Evolutionary conservation across 108 stramenopile genomes (phyloP), one percentile per base, ranked within the genome.

Genomic region (Pelagomonas calceolata): DNA sequence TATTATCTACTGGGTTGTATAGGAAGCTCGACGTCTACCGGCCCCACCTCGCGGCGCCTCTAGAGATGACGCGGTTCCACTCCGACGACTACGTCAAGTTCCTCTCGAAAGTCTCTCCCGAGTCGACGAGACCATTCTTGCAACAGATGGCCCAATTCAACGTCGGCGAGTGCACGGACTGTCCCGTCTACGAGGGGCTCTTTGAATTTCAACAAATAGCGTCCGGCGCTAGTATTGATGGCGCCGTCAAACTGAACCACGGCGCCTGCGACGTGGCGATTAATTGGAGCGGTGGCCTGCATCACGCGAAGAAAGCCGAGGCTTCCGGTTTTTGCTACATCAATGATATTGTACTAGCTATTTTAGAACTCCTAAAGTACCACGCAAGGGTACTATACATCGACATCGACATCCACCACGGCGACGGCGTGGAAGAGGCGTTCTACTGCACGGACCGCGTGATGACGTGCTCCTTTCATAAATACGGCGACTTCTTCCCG

Each of bases 341-440:
- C 73, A 98, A 99, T 73, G 97, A 99, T 79, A 97, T 97, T 76
- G 99, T 99, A 0, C 79, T 99, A 76, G 97, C 97, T 32, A 99
- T 99, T 70, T 75, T 99, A 67, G 99, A 99, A 80, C 83, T 99
- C 66, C 88, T 99, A 66, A 99, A 99, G 84, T 85, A 94, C 32
- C 96, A 99, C 82, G 92, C 95, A 0, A 83, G 99, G 17, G 99
- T 99, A 30, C 88, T 99, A 26, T 99, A 99, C 82, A 90, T 99
- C 67, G 99, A 99, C 77, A 99, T 99, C 76, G 99, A 99, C 84
- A 94, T 99, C 17, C 99, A 99, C 78, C 97, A 98, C 74, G 97
- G 97, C 30, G 97, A 98, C 83, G 97, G 97, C 10, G 97, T 98
- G 33, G 95, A 99, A 85, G 98, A 99, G 83, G 98, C 98, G 32